Conservation (phyloP, 371 early-diverging fungal species). For the Mortierella sp. region DNA sequence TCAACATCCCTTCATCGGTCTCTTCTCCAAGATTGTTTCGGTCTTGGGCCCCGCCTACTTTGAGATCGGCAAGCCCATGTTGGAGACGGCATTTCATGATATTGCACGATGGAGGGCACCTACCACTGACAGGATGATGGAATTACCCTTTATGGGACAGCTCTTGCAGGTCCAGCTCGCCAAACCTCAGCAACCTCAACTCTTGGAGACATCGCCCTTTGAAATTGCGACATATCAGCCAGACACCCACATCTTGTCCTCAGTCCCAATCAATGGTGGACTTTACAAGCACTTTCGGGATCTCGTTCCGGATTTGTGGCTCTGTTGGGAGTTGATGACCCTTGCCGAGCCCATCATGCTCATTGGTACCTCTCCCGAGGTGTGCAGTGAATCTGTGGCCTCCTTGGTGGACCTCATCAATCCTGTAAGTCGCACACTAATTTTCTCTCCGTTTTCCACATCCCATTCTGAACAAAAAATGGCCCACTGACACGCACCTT, state of each 20-base stretch:
- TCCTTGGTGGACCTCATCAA: conserved; percentile 93
- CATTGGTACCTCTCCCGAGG: conserved; percentile 89
- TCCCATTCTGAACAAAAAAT: too few species aligned
- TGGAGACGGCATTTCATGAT: conserved; percentile 88
- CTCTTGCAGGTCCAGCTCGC: conserved; percentile 83
- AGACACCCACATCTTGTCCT: conserved; percentile 82
- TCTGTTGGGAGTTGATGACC: conserved; percentile 96
- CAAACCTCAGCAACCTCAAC: conserved; percentile 81
- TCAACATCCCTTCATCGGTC: conserved; percentile 90
- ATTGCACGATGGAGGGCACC: conserved; percentile 84
- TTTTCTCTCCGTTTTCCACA: neutral
- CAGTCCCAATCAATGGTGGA: conserved; percentile 71
- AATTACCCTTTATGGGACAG: conserved; percentile 84
- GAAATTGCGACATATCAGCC: conserved; percentile 78
- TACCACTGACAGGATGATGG: conserved; percentile 63
- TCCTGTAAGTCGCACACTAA: conserved; percentile 77
- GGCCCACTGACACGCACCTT: neutral
- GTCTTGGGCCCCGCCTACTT: conserved; percentile 86
- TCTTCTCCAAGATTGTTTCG: conserved; percentile 84
- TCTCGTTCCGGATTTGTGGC: conserved; percentile 87
- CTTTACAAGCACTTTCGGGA: conserved; percentile 87
- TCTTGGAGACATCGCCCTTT: conserved; percentile 84
- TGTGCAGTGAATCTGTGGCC: conserved; percentile 88
- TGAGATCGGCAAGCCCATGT: conserved; percentile 81
- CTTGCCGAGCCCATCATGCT: conserved; percentile 94